phyloP scores from a whole-genome alignment of 2,329 filamentous ascomycete genomes.

The Aspergillus arachidicola region DNA sequence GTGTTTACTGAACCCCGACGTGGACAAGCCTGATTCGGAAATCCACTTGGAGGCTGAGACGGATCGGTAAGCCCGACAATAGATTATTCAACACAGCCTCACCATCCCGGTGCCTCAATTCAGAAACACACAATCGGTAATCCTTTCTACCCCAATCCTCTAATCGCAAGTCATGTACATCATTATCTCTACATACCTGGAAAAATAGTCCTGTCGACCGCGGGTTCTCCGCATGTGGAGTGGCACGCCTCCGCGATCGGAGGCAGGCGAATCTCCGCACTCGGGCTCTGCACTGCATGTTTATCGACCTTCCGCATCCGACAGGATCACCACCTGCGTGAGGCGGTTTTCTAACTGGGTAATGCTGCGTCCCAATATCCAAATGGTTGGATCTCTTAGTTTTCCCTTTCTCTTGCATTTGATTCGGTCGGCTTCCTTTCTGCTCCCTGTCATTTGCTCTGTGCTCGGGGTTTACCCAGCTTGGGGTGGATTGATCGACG shows the following conservation, averaged over 20 bases:
- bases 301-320: neutral
- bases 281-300: neutral
- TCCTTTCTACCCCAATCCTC: neutral
- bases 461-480: neutral
- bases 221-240: constrained; percentile 9
- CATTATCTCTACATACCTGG: neutral
- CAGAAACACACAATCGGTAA: neutral
- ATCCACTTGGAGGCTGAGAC: neutral
- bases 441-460: neutral
- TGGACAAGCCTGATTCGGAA: neutral
- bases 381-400: neutral
- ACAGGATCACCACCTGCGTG: neutral
- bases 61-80: neutral
- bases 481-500: neutral
- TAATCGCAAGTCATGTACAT: neutral
- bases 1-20: neutral
- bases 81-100: neutral
- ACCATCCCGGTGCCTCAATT: neutral
- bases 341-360: neutral
- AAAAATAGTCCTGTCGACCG: neutral
- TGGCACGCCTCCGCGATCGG: constrained; percentile 2
- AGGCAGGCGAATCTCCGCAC: neutral
- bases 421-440: neutral
- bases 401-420: neutral
- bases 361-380: neutral